phyloP scores from a whole-genome alignment of 2,329 filamentous ascomycete genomes.

The Knoxdaviesia proteae region DNA sequence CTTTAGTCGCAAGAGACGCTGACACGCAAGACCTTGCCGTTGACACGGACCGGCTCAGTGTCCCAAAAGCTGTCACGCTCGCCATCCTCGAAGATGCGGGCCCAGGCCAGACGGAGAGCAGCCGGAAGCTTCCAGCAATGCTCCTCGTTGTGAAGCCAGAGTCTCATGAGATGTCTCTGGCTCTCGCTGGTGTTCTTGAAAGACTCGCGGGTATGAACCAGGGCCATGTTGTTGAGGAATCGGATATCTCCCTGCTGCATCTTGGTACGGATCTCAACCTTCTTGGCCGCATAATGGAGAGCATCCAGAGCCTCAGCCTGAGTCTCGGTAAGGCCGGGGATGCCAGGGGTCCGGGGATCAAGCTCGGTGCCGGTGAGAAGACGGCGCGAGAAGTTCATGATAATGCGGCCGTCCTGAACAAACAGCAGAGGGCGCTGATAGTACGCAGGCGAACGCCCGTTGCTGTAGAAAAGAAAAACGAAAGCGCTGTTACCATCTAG shows the following conservation, averaged over 20 bases:
- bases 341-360: conserved; percentile 24
- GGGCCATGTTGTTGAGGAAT: conserved; percentile 31
- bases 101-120: conserved; percentile 24
- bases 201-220: conserved; percentile 30
- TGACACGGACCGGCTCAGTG: not conserved
- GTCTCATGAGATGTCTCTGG: conserved; percentile 25
- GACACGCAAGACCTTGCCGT: conserved; percentile 1
- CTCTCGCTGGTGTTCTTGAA: conserved; percentile 23
- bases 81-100: conserved; percentile 28
- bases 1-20: conserved; percentile 1
- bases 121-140: conserved; percentile 25
- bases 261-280: conserved; percentile 20
- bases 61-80: conserved; percentile 20
- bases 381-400: conserved; percentile 4
- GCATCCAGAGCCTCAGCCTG: conserved; percentile 31
- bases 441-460: conserved; percentile 1
- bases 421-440: conserved; percentile 5
- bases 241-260: conserved; percentile 31
- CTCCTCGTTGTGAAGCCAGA: conserved; percentile 29
- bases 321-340: conserved; percentile 34
- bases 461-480: not conserved
- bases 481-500: too few relatives aligned
- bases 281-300: conserved; percentile 26
- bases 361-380: conserved; percentile 4
- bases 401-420: conserved; percentile 3